Base-by-base conservation (phyloP, 805 yeast genomes). In the Metschnikowia vanudenii region DNA sequence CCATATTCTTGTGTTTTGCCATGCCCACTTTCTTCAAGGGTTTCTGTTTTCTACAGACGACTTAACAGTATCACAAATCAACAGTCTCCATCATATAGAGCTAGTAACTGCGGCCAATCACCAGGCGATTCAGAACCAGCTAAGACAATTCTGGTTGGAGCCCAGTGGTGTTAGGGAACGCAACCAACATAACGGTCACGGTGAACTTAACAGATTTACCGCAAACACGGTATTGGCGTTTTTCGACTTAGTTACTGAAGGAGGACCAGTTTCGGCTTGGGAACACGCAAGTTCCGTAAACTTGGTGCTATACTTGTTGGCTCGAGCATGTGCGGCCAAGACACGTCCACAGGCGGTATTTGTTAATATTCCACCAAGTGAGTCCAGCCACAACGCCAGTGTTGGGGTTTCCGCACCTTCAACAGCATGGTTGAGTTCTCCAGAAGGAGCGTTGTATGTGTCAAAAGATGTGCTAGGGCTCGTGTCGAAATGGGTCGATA, bases 231-330 rank as follows among this genome's bases (percentile, higher is more conserved):
- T 44, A 7, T 39, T 33, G 20, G 47, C 47, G 13, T 45, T 45
- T 19, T 45, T 22, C 32, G 47, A 45, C 35, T 29, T 45, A 18
- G 43, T 45, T 12, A 20, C 40, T 10, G 43, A 39, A 19, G 8
- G n/a, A 16, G 37, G 40, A 9, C 30, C 6, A 12, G 13, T 4
- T 10, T 20, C 30, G 9, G 37, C 43, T 14, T 2, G 6, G 7
- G 42, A 45, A 17, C 26, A 39, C 26, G 29, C 37, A 6, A 11
- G 17, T 5, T 9, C 20, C 11, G 24, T 45, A 18, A 45, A 34
- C 30, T 14, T 11, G 18, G 16, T 34, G 5, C 30, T 45, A 24
- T 39, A 39, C 19, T 28, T 45, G 40, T 17, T 39, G 22, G 10
- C 33, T 12, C 35, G 41, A 12, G 28, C 40, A 12, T 10, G 32